These are phyloP conservation scores for Neophaeococcomyces aloes DNA, from an alignment of 2,329 filamentous ascomycete genomes.

Conservation along the genomic window DNA sequence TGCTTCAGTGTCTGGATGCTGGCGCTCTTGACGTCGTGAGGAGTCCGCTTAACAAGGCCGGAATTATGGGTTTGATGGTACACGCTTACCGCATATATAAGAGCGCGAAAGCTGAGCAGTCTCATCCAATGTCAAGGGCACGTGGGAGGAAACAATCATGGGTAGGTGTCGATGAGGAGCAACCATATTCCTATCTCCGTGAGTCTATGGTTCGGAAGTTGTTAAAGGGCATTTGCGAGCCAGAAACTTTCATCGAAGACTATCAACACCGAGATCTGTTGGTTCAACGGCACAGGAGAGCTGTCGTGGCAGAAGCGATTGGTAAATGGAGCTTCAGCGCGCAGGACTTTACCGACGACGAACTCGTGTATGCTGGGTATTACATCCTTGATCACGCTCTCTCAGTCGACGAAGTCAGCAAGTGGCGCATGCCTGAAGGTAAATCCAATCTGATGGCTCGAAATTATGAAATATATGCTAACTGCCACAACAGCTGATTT, in stretches of 20 bases:
- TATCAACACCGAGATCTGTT: slow-evolving; percentile 55
- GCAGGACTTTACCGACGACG: slow-evolving; percentile 80
- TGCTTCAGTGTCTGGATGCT: slow-evolving; percentile 68
- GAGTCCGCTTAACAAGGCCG: slow-evolving; percentile 64
- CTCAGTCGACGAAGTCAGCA: slow-evolving; percentile 65
- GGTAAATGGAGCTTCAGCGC: slow-evolving; percentile 81
- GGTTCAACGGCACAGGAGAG: slow-evolving; percentile 55
- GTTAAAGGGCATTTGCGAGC: slow-evolving; percentile 79
- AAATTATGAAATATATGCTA: slow-evolving; percentile 24
- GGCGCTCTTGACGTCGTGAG: slow-evolving; percentile 79
- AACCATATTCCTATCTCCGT: slow-evolving; percentile 78
- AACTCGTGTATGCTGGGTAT: slow-evolving; percentile 74
- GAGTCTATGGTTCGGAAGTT: slow-evolving; percentile 89
- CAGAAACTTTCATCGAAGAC: slow-evolving; percentile 51
- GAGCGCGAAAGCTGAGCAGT: slow-evolving; percentile 61
- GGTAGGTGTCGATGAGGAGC: slow-evolving; percentile 76
- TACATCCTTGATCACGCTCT: slow-evolving; percentile 86
- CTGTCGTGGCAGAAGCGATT: slow-evolving; percentile 56
- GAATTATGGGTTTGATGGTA: slow-evolving; percentile 64
- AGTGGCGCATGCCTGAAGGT: slow-evolving; percentile 72
- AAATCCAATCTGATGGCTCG: slow-evolving; percentile 21
- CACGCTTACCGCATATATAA: slow-evolving; percentile 76
- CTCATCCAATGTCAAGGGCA: slow-evolving; percentile 27
- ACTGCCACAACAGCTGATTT: slow-evolving; percentile 54
- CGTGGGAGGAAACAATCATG: slow-evolving; percentile 74